A percentile compares a stretch with the other conserved stretches of the same genome.
These are phyloP conservation scores for Arachnomyces sp. DNA, from an alignment of 2,329 filamentous ascomycete species.

Conservation along the genomic window DNA sequence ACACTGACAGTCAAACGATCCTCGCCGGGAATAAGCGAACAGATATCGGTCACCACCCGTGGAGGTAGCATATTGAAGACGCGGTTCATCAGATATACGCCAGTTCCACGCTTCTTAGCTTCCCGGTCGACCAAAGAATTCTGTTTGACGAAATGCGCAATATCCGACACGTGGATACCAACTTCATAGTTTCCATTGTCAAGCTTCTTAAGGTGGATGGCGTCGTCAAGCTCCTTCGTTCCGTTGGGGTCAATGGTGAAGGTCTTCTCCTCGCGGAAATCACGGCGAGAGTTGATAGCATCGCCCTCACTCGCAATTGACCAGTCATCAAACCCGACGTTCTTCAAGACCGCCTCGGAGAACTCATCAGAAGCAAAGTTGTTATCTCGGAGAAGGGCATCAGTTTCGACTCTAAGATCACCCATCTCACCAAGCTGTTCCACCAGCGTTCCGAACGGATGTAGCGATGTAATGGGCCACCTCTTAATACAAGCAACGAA, in stretches of 20 bases:
- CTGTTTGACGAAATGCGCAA: conserved; percentile 92
- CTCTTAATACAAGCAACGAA: conserved; percentile 99
- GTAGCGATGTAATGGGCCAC: conserved; percentile 98
- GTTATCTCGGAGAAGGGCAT: conserved; percentile 93
- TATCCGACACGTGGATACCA: conserved; percentile 88
- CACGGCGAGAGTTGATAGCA: conserved; percentile 65
- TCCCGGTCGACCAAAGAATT: conserved; percentile 94
- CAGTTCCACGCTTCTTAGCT: conserved; percentile 94
- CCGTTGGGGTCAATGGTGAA: conserved; percentile 92
- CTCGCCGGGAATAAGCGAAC: conserved; percentile 76
- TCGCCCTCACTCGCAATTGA: conserved; percentile 76
- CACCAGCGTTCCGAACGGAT: conserved; percentile 94
- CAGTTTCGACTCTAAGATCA: conserved; percentile 93
- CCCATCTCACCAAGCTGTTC: conserved; percentile 97
- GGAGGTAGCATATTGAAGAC: conserved; percentile 78
- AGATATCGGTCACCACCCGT: conserved; percentile 76
- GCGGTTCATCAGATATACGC: conserved; percentile 89
- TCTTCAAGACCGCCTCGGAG: conserved; percentile 89
- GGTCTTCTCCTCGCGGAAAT: conserved; percentile 78
- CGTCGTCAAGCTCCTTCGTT: conserved; percentile 80
- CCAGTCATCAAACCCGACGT: conserved; percentile 88
- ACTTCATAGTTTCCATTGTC: conserved; percentile 83
- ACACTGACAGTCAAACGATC: conserved; percentile 88
- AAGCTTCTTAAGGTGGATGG: conserved; percentile 80
- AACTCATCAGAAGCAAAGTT: conserved; percentile 98